phyloP scores from a whole-genome alignment of 2,329 filamentous ascomycete species.

The Ambrosiella xylebori region DNA sequence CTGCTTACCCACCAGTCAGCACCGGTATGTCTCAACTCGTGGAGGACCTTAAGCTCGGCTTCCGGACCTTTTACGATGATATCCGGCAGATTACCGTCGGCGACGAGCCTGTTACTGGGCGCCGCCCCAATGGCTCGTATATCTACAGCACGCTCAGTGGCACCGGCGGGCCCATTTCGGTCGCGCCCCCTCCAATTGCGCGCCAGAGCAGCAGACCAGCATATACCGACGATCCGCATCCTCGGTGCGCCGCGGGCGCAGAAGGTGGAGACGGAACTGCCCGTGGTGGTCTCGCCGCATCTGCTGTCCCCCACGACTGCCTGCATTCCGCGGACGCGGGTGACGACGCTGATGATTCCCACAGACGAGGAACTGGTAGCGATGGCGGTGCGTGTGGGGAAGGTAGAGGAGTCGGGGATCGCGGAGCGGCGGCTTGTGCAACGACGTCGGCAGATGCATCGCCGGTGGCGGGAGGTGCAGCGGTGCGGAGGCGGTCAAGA shows the following conservation, averaged over 20 bases:
- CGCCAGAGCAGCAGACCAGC: constrained; percentile 7
- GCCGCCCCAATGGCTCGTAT: constrained; percentile 14
- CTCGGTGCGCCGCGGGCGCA: constrained; percentile 26
- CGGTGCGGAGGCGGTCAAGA: constrained; percentile 7
- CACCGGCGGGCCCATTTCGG: neutral
- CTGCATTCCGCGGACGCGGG: neutral
- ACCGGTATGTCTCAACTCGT: constrained; percentile 56
- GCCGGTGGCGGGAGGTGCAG: constrained; percentile 2
- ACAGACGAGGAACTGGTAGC: neutral
- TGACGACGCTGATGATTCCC: neutral
- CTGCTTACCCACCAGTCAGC: constrained; percentile 23
- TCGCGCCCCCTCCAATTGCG: constrained; percentile 4
- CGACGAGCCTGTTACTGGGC: constrained; percentile 62
- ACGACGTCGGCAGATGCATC: constrained; percentile 10
- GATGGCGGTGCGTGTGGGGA: neutral
- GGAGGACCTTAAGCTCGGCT: constrained; percentile 71
- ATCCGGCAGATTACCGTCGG: constrained; percentile 89
- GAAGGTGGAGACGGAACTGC: constrained; percentile 23
- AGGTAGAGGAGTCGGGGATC: neutral
- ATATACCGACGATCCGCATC: constrained; percentile 26
- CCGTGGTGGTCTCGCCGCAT: constrained; percentile 10
- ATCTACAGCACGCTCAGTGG: constrained; percentile 6
- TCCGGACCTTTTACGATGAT: constrained; percentile 92
- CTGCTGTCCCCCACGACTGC: constrained; percentile 10
- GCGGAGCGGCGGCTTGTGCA: neutral